phyloP scores from a whole-genome alignment of 1,139 yeast species.

The Taphrina deformans region DNA sequence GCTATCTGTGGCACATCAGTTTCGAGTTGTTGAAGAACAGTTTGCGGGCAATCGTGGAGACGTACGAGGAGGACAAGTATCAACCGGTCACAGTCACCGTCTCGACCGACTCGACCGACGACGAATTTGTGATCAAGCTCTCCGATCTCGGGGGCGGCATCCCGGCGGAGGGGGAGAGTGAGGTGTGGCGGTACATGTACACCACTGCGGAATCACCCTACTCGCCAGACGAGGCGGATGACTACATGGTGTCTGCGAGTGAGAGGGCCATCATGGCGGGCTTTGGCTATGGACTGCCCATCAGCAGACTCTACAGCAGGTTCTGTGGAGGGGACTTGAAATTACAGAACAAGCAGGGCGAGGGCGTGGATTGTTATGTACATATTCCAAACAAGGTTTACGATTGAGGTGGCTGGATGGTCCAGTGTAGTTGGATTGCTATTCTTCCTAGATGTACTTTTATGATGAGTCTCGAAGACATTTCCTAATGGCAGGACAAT shows the following conservation, averaged over 20 bases:
- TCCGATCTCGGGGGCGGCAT: slow-evolving; percentile 96
- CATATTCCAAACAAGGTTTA: slow-evolving; percentile 52
- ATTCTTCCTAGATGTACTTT: too few relatives aligned
- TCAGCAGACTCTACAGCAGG: slow-evolving; percentile 79
- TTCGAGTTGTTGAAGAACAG: slow-evolving; percentile 84
- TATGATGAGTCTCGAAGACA: too few relatives aligned
- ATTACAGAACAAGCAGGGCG: slow-evolving; percentile 87
- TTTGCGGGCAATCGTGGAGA: slow-evolving; percentile 81
- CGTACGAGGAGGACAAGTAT: slow-evolving; percentile 58
- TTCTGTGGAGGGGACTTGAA: slow-evolving; percentile 90
- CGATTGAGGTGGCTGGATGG: too few relatives aligned
- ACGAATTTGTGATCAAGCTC: slow-evolving; percentile 70
- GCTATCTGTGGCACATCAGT: slow-evolving; percentile 82
- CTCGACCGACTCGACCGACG: slow-evolving; percentile 84
- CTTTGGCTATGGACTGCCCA: slow-evolving; percentile 87
- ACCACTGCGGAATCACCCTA: slow-evolving; percentile 63
- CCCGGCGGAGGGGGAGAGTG: slow-evolving; percentile 76
- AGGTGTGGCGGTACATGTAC: slow-evolving; percentile 88
- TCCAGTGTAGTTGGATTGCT: too few relatives aligned
- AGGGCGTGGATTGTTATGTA: slow-evolving; percentile 88
- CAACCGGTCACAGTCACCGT: slow-evolving; percentile 86
- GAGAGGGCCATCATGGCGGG: slow-evolving; percentile 49
- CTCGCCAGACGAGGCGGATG: slow-evolving; percentile 27
- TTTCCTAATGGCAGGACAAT: too few relatives aligned
- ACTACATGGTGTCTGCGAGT: slow-evolving; percentile 15